Conservation (phyloP, 257 asterid genomes). For the Nicotiana tomentosiformis region DNA sequence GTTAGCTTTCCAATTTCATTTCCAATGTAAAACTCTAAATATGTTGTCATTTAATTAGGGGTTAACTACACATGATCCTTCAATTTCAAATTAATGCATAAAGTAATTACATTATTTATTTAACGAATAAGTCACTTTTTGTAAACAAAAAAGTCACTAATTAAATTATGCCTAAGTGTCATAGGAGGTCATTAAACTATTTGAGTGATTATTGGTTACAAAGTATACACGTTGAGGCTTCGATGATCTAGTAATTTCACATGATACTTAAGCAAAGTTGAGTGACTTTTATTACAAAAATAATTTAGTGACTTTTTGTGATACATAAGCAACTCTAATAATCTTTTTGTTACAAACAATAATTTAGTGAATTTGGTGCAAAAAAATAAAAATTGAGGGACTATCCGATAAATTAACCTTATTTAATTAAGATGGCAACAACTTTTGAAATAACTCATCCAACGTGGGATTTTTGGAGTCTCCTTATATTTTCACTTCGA, state of each 20-base stretch:
- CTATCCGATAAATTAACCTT: not conserved
- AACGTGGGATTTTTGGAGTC: too few relatives aligned
- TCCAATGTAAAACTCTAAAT: too few relatives aligned
- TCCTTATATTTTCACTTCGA: too few relatives aligned
- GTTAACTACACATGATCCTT: too few relatives aligned
- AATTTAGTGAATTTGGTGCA: not conserved
- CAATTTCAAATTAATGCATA: too few relatives aligned
- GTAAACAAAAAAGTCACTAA: not conserved
- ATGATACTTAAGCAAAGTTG: not conserved
- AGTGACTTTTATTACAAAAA: too few relatives aligned
- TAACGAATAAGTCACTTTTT: not conserved
- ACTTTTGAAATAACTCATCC: too few relatives aligned
- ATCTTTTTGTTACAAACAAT: not conserved
- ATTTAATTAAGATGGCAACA: too few relatives aligned
- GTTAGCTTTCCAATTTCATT: not conserved
- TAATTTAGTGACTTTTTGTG: not conserved
- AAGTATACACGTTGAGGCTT: not conserved
- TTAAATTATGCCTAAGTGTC: not conserved
- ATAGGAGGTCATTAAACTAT: not conserved
- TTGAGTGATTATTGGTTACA: not conserved
- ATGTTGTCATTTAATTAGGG: too few relatives aligned
- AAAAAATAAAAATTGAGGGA: not conserved
- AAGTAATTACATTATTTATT: too few relatives aligned
- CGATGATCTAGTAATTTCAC: not conserved
- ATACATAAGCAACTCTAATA: not conserved